Base-by-base conservation (phyloP, 2,329 filamentous ascomycete species). In the Colletotrichum aenigma region DNA sequence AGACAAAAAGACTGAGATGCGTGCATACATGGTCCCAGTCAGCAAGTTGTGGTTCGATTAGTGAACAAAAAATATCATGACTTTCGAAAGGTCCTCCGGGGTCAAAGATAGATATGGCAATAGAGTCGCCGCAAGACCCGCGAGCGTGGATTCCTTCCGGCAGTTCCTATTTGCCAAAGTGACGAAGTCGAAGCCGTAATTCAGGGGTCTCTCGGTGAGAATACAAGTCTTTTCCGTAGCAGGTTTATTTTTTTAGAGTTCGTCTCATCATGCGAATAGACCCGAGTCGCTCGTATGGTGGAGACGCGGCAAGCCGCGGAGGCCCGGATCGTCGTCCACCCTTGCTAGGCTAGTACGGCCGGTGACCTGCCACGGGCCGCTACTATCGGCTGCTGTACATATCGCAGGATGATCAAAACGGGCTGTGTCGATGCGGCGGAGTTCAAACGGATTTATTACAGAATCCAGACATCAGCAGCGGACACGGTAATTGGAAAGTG, bases 271-370 rank as follows among this genome's bases (percentile, higher is more conserved):
- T 18, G 16, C 56, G 43, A 73, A 36, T 8, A 2, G 18, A 43
- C 10, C 62, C 55, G 12, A 43, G 10, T 60, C 10, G 21, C 16
- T 73, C 70, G 56, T 58, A 43, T 28, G 28, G 66, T 75, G 68
- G 73, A 26, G 69, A 36, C 55, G 21, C 70, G 73, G 70, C 13
- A 34, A 30, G 15, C 73, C 73, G 73, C 73, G 73, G 73, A 73
- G 43, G 55, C 15, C 62, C 56, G n/a, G 32, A 36, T 26, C 16
- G 64, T 15, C 18, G 36, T 48, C 5, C 6, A 48, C 21, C 43
- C 43, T 48, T 48, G 43, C n/a, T 48, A 48, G 43, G 43, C n/a
- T 48, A 48, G 43, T 48, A 21, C 43, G 10, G 43, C 43, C n/a
- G 43, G n/a, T 48, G 43, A 52, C 43, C 43, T 21, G 6, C n/a